Conservation (phyloP, 805 yeast species). For the Starmerella tilneyi region DNA sequence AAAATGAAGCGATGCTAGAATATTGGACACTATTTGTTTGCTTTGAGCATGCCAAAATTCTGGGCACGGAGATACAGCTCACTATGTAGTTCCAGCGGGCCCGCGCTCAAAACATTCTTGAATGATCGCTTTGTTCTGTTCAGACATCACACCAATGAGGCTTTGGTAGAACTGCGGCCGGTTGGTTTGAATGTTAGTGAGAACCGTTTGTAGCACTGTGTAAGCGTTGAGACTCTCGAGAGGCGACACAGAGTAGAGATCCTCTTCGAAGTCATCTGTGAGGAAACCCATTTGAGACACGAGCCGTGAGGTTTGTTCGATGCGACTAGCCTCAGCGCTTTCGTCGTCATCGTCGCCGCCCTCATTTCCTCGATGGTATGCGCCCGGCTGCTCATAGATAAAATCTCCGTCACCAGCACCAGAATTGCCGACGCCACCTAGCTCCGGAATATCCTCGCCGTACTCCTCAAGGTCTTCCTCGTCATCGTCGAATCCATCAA, state of each 20-base stretch:
- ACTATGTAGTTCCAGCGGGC: constrained; percentile 10
- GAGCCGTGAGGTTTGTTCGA: neutral
- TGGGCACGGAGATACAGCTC: neutral
- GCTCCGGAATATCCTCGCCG: constrained; percentile 10
- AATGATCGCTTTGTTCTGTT: constrained; percentile 33
- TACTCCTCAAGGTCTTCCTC: constrained; percentile 30
- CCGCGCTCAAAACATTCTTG: constrained; percentile 28
- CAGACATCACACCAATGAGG: constrained; percentile 36
- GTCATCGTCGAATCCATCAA: constrained; percentile 27
- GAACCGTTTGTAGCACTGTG: constrained; percentile 48
- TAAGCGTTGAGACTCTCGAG: constrained; percentile 69
- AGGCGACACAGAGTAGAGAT: constrained; percentile 66
- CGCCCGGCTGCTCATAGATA: constrained; percentile 17
- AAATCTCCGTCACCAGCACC: constrained; percentile 14
- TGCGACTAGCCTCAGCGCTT: constrained; percentile 15
- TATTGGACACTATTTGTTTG: no score
- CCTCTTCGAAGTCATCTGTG: constrained; percentile 71
- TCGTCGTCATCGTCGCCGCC: constrained; percentile 27
- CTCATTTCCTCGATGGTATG: neutral
- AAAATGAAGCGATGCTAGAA: no score
- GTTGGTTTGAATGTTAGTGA: constrained; percentile 40
- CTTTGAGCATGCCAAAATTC: no score
- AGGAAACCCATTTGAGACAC: constrained; percentile 24
- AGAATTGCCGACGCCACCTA: neutral
- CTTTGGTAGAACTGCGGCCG: constrained; percentile 42